Base-by-base conservation (phyloP, 2,329 filamentous ascomycete genomes). In the Aureobasidium sp. region DNA sequence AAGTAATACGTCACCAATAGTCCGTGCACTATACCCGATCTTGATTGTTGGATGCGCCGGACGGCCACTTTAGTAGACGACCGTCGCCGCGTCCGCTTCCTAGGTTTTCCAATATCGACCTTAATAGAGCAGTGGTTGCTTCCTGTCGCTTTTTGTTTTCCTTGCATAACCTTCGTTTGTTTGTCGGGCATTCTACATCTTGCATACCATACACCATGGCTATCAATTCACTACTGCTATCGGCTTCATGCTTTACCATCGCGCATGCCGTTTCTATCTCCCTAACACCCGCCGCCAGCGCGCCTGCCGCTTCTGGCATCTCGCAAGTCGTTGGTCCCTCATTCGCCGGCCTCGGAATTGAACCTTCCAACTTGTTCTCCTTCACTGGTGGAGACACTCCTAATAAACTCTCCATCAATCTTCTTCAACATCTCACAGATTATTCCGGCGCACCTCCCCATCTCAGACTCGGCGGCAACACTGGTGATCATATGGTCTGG, bases 301-400 rank as follows among this genome's bases (percentile, higher is more conserved):
- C 72, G 7, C 65, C 71, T 10, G 34, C 47, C n/a, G 64, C 63
- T 47, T 67, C 67, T 36, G 61, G 64, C 42, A 69, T 73, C 39
- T 76, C 72, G 7, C 66, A 70, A 39, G 68, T 70, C 37, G 64
- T 81, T 61, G 70, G 74, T 66, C 73, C 75, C 9, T 77, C 76
- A 1, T 81, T 77, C 65, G 78, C 77, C 10, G 78, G 78, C 61
- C 79, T 81, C 62, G 79, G 79, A 48, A 81, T 81, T 64, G 79
- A 82, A 70, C 76, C 79, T 30, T 80, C 78, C 25, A 81, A 81
- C 63, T 72, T 82, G 8, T 81, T 78, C 69, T 78, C 78, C 55
- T 82, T 79, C 68, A 79, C 77, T 13, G 79, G 79, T 61, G 68
- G 68, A 37, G 72, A 71, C 25, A 62, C 69, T 6, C 65, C 76